Conservation (phyloP, 768 basidiomycete species). For the Exsudoporus frostii region DNA sequence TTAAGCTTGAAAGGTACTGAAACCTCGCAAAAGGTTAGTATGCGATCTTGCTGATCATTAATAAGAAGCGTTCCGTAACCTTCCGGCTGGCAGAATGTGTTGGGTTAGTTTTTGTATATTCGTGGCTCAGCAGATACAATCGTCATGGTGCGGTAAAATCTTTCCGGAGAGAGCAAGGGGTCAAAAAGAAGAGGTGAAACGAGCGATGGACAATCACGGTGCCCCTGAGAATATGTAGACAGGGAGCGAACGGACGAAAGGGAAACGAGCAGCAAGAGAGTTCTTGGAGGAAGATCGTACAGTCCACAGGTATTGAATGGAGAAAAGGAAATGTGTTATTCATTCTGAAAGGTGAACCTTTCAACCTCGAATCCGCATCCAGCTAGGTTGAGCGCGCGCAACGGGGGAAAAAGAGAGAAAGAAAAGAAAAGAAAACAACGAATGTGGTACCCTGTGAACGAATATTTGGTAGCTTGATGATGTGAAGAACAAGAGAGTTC, state of each 20-base stretch:
- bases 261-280: not conserved
- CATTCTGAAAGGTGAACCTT: not conserved
- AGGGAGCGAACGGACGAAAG: not conserved
- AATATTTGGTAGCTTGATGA: not conserved
- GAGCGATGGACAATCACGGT: not conserved
- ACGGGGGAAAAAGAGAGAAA: not conserved
- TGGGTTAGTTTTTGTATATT: not conserved
- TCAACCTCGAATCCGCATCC: not conserved
- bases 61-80: no score
- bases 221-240: not conserved
- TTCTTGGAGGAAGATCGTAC: not conserved
- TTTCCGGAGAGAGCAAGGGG: not conserved
- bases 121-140: not conserved
- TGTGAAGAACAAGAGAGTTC: not conserved
- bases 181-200: no score
- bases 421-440: conserved; percentile 2
- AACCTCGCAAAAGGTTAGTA: no score
- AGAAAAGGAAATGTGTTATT: not conserved
- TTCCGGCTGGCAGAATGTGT: no score
- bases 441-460: conserved; percentile 19
- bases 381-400: not conserved
- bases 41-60: no score
- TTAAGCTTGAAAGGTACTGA: no score
- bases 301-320: not conserved
- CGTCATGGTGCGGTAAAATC: not conserved